Evolutionary conservation across 352 stramenopile species (phyloP).

Genomic region (Phytophthora sojae): DNA sequence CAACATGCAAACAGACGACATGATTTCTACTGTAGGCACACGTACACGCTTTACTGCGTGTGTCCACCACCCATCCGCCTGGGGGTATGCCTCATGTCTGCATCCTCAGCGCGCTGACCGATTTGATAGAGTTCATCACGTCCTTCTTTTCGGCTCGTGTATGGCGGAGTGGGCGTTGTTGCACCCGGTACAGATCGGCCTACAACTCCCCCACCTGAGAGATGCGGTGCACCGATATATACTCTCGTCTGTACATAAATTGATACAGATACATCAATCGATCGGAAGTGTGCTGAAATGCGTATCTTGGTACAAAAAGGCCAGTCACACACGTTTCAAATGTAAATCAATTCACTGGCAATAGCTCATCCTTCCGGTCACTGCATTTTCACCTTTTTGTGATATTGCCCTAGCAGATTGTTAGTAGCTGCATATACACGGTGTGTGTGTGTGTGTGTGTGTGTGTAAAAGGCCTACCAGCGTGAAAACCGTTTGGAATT

Average conservation of each 20-base stretch:
- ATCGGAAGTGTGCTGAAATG: background rate
- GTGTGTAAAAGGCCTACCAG: no score
- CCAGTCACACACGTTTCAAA: background rate
- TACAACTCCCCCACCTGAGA: background rate
- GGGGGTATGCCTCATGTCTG: background rate
- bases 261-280: constrained; percentile 1
- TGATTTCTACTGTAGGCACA: background rate
- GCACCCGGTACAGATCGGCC: background rate
- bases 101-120: background rate
- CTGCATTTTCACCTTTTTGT: no score
- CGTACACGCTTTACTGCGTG: constrained; percentile 2
- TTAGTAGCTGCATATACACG: no score
- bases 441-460: no score
- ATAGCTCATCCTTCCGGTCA: no score
- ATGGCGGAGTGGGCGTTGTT: background rate
- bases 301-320: constrained; percentile 8
- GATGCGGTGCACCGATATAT: background rate
- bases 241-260: background rate
- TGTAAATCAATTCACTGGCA: no score
- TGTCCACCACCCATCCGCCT: constrained; percentile 6
- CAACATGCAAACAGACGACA: background rate
- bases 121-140: constrained; percentile 2
- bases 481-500: no score
- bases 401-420: no score
- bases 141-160: background rate